Evolutionary conservation across 257 asterid species (phyloP), one percentile per base, ranked within the genome.

Genomic region (Nicotiana tabacum): DNA sequence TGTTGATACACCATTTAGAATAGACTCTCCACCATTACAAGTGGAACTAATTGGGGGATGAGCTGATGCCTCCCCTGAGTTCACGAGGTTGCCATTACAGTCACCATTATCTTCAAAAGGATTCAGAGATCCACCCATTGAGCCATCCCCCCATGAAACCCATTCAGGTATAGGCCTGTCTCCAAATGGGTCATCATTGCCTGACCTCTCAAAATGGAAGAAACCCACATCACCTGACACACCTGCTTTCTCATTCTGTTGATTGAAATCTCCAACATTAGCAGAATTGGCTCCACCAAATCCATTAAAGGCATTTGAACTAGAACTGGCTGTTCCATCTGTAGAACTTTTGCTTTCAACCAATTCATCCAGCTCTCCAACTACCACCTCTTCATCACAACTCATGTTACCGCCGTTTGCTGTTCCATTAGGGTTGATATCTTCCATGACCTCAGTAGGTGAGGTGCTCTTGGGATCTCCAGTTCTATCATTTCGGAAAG

Each of bases 131-230:
- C 94, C 90, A 78, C 92, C 88, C 29, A 83, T 89, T 10, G 97
- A 79, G 66, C 92, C 84, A 70, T 89, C 93, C 0, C 92, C 97
- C 98, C 98, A 94, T 70, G 94, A 96, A 43, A 90, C 98, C 99
- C 98, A 96, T 86, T 96, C 96, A 16, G 99, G 99, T 57, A 94
- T 90, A 11, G 97, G 93, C 84, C 97, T 83, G 82, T 94, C 96
- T 46, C 89, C 97, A 86, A 93, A 91, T 30, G 87, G 94, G 74
- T 96, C 93, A 0, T 91, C 97, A 6, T 87, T 90, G 76, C 90
- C 97, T 32, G 96, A 84, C 32, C 92, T 48, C 91, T 91, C 99
- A 11, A 91, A 91, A 24, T 82, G 88, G 77, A 94, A 91, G 91
- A 92, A 92, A 62, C 87, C 92, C 78, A 81, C 53, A 82, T 91